Percentiles rank a stretch among this genome's conserved stretches.
phyloP scores from a whole-genome alignment of 2,329 filamentous ascomycete species.

The Zalaria obscura region DNA sequence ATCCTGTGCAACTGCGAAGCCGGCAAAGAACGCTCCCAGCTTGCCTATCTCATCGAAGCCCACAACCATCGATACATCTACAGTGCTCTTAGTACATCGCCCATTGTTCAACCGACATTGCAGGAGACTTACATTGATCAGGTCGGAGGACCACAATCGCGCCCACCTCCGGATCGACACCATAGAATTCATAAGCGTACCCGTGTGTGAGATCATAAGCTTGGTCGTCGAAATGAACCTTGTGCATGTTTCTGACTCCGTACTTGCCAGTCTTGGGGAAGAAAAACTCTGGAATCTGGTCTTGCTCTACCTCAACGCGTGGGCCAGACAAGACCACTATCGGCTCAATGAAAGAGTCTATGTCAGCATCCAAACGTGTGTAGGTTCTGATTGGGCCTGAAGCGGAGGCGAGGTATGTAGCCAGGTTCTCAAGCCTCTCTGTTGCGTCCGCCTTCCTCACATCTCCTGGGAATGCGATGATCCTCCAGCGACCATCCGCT shows the following conservation, averaged over 20 bases:
- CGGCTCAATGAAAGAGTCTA: background rate
- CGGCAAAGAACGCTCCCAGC: too few species aligned
- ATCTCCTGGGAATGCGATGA: constrained; percentile 36
- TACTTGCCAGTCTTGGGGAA: background rate
- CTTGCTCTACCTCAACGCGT: background rate
- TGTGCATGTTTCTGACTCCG: constrained; percentile 39
- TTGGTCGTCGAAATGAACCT: constrained; percentile 45
- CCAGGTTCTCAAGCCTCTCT: background rate
- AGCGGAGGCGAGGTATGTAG: background rate
- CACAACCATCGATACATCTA: too few species aligned
- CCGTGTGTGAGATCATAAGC: constrained; percentile 43
- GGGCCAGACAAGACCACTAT: background rate
- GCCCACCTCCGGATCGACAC: constrained; percentile 28
- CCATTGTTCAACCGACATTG: too few species aligned
- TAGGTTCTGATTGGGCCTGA: background rate
- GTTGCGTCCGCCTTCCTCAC: constrained; percentile 11
- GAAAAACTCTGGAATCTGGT: background rate
- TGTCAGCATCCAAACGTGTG: background rate
- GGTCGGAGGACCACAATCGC: background rate
- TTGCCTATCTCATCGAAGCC: too few species aligned
- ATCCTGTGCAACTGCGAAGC: too few species aligned
- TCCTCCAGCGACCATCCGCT: constrained; percentile 37
- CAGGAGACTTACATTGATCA: background rate
- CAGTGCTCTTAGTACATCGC: too few species aligned
- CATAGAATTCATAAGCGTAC: constrained; percentile 42